A percentile compares a stretch with the other conserved stretches of the same genome.
Conservation (phyloP, 352 stramenopile genomes). For the Phytophthora megakarya region DNA sequence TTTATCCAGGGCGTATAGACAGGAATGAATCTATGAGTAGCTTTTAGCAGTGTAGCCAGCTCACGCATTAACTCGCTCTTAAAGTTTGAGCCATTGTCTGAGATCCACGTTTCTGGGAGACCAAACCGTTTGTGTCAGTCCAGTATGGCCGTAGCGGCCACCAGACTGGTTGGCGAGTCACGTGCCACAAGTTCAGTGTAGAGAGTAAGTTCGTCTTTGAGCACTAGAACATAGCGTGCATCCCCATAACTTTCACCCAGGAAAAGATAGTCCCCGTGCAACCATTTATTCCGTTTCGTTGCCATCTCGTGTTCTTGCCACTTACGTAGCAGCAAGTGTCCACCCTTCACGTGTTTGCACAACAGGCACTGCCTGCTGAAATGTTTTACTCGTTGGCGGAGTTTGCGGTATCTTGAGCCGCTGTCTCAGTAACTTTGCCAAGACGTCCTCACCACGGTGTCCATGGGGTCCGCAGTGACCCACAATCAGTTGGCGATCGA, state of each 20-base stretch:
- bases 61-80: conserved; percentile 5
- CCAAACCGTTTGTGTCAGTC: conserved; percentile 27
- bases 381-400: background rate
- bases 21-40: conserved; percentile 4
- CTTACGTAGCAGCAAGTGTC: background rate
- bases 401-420: background rate
- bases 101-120: conserved; percentile 7
- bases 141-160: conserved; percentile 3
- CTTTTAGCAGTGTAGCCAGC: background rate
- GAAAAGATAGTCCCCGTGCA: conserved; percentile 14
- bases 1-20: conserved; percentile 26
- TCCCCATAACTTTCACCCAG: background rate
- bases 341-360: conserved; percentile 24
- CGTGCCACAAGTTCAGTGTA: conserved; percentile 11
- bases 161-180: conserved; percentile 11
- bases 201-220: conserved; percentile 17
- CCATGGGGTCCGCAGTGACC: conserved; percentile 10
- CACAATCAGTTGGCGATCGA: conserved; percentile 5
- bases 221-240: background rate
- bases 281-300: conserved; percentile 4
- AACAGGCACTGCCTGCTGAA: conserved; percentile 1
- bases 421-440: background rate
- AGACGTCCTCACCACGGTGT: conserved; percentile 10
- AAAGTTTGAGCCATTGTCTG: conserved; percentile 24
- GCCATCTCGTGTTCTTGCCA: background rate